A percentile compares a stretch with the other conserved stretches of the same genome.
Evolutionary conservation across 176 grass and related monocot genomes (phyloP).

Genomic region (Calamus simplicifolius): DNA sequence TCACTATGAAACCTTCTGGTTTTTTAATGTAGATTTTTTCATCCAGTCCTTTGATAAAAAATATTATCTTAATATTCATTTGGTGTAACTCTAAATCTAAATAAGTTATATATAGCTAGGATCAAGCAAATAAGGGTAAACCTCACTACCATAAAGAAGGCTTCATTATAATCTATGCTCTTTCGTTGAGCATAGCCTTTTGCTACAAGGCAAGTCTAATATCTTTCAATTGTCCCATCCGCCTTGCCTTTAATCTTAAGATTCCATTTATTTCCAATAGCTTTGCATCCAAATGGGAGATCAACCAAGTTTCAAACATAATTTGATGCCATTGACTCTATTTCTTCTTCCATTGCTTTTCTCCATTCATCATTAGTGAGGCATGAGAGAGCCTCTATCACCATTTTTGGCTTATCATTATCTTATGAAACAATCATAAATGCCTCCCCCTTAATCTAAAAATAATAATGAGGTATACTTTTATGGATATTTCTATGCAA

Average conservation of each 20-base stretch:
- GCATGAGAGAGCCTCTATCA: background rate
- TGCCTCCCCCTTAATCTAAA: background rate
- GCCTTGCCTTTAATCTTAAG: background rate
- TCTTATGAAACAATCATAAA: background rate
- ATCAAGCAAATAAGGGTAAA: background rate
- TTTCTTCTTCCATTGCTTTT: background rate
- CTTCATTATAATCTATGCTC: background rate
- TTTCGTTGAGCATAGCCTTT: background rate
- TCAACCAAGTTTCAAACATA: background rate
- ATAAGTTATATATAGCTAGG: background rate
- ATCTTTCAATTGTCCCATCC: background rate
- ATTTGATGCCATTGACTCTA: background rate
- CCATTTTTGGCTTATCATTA: background rate
- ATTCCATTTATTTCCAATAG: background rate
- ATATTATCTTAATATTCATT: background rate
- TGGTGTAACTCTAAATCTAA: background rate
- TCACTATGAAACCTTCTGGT: background rate
- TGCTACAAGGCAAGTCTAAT: background rate
- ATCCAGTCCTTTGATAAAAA: background rate
- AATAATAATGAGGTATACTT: background rate
- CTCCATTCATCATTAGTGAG: background rate
- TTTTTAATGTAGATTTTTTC: background rate
- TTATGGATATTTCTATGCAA: background rate
- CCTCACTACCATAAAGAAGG: background rate
- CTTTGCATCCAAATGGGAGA: background rate